Evolutionary conservation across 371 early-diverging fungal genomes (phyloP).

Genomic region (Batrachochytrium dendrobatidis): DNA sequence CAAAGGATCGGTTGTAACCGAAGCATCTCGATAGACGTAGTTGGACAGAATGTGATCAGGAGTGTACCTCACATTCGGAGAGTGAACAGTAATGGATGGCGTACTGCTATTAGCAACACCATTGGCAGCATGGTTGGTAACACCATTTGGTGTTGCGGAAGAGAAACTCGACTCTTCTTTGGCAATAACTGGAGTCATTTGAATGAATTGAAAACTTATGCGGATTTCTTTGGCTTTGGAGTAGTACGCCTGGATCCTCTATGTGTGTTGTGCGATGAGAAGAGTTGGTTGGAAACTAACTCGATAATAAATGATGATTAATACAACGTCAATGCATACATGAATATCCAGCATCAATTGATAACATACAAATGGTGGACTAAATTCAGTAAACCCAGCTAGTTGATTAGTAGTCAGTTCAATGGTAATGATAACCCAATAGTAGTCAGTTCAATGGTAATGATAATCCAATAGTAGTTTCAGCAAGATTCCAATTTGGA

Average conservation of each 20-base stretch:
- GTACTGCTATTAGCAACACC: constrained; percentile 20
- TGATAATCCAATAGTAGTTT: too few species aligned
- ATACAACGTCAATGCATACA: too few species aligned
- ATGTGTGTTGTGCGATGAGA: constrained; percentile 73
- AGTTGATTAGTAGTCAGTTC: too few species aligned
- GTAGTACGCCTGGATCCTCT: constrained; percentile 71
- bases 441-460: too few species aligned
- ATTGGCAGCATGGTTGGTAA: constrained; percentile 16
- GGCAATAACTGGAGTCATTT: not conserved
- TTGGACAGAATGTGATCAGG: constrained; percentile 71
- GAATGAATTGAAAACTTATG: constrained; percentile 8
- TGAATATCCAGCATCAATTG: too few species aligned
- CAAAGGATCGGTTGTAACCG: constrained; percentile 59
- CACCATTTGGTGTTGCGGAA: constrained; percentile 3
- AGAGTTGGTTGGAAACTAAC: constrained; percentile 21
- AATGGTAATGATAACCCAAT: too few species aligned
- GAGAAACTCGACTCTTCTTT: constrained; percentile 2
- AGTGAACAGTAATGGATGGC: constrained; percentile 65
- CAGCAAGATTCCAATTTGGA: too few species aligned
- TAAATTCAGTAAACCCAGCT: too few species aligned
- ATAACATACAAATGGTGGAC: too few species aligned
- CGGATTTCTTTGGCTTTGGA: constrained; percentile 57
- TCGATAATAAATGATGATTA: too few species aligned
- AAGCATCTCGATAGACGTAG: constrained; percentile 82
- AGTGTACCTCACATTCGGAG: constrained; percentile 81